Conservation (phyloP, 2,329 filamentous ascomycete species). For the Berkeleyomyces rouxiae region DNA sequence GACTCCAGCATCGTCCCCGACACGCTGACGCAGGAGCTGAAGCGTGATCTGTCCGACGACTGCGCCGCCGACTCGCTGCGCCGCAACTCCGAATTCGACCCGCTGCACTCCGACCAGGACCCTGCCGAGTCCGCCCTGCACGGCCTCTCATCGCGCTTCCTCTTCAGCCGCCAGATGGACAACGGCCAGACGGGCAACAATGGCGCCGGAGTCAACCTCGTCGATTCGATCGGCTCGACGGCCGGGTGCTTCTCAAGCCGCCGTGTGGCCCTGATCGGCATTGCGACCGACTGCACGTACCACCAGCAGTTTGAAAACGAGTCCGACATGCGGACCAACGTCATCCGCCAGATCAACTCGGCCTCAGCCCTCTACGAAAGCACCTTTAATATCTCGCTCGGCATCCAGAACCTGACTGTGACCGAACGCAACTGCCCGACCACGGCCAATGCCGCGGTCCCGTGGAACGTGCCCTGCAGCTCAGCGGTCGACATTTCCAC, state of each 20-base stretch:
- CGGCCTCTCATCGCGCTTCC: conserved; percentile 41
- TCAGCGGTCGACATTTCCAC: conserved; percentile 47
- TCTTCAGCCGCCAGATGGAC: conserved; percentile 64
- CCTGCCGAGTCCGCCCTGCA: conserved; percentile 19
- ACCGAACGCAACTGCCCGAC: conserved; percentile 60
- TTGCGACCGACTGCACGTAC: conserved; percentile 89
- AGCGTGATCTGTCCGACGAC: conserved; percentile 32
- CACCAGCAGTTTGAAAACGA: conserved; percentile 52
- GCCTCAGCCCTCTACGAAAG: conserved; percentile 79
- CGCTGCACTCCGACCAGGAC: conserved; percentile 30
- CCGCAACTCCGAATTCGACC: conserved; percentile 66
- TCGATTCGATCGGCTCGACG: conserved; percentile 61
- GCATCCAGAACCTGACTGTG: conserved; percentile 70
- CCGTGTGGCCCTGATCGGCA: conserved; percentile 78
- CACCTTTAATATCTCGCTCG: conserved; percentile 88
- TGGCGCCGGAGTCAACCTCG: conserved; percentile 57
- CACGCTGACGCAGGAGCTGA: conserved; percentile 34
- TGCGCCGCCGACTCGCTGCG: conserved; percentile 61
- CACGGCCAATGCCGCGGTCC: conserved; percentile 45
- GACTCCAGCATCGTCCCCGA: conserved; percentile 65
- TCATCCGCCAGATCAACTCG: conserved; percentile 70
- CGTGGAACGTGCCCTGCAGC: conserved; percentile 72
- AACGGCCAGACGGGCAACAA: conserved; percentile 55
- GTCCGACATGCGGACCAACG: conserved; percentile 46
- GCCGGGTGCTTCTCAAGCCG: conserved; percentile 77